Base-by-base conservation (phyloP, 306 rosid species). In the Pyrus pyrifolia region DNA sequence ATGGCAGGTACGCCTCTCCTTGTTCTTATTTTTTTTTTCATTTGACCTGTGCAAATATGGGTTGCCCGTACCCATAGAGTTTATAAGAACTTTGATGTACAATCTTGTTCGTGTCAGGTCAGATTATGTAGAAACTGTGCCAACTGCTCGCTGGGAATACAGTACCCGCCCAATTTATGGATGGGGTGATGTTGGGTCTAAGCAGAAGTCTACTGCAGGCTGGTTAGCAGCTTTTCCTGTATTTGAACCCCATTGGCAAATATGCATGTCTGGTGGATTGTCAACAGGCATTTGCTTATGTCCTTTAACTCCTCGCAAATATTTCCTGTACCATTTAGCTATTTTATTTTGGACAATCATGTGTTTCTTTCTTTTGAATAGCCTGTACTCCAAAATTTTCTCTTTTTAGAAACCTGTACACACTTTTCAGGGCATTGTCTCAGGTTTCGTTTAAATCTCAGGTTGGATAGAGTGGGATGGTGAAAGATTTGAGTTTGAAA, bases 381-480 rank as follows among this genome's bases (percentile, higher is more conserved):
- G 19, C 33, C 11, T 19, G 15, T 64, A 44, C 40, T 55, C 66
- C 38, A 60, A 64, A 68, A 33, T 68, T 66, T 78, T 51, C 27
- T 68, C 33, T 52, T 25, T 74, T 74, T 67, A 63, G 57, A 70
- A 53, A 14, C 64, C 52, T 65, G 68, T 70, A 46, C 58, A 31
- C 19, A 18, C 68, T 58, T n/a, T 70, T 76, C 29, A 12, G 23
- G 55, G 22, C 85, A 82, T 81, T 80, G 46, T 73, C 88, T 68
- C 45, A 76, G 38, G 11, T 85, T 85, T 25, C 80, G 57, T 86
- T 85, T 85, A 81, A 80, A 83, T 87, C 75, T 80, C 97, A 94
- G 98, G 98, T 78, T 94, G 98, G 98, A 94, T 94, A 80, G 98
- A 94, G 90, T 94, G 98, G 98, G 97, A 85, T 45, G 95, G 90